Evolutionary conservation across 169 alveolate genomes (phyloP).

Genomic region (Plasmodium gallinaceum): DNA sequence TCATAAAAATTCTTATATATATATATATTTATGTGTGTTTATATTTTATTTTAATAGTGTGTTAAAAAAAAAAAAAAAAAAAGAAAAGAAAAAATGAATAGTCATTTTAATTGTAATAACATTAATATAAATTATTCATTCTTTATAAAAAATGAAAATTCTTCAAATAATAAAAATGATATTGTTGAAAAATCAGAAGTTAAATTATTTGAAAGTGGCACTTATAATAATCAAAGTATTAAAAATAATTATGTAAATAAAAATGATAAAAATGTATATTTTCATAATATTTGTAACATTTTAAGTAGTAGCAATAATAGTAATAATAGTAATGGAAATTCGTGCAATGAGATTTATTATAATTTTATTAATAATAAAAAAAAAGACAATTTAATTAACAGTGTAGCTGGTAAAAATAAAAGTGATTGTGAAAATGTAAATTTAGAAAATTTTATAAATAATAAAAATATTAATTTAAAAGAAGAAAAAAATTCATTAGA

Average conservation of each 20-base stretch:
- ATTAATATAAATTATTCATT: conserved; percentile 25
- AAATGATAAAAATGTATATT: background rate
- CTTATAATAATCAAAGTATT: background rate
- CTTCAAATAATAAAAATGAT: background rate
- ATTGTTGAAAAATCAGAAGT: background rate
- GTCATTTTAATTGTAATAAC: conserved; percentile 12
- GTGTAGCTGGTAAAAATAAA: background rate
- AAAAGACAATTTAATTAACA: background rate
- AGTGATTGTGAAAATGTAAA: background rate
- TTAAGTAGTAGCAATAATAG: background rate
- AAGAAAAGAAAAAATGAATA: conserved; percentile 29
- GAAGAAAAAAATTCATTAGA: background rate
- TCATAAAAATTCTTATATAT: background rate
- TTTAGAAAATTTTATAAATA: background rate
- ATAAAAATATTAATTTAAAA: background rate
- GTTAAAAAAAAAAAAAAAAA: background rate
- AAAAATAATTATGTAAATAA: conserved; percentile 6
- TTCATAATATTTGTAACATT: background rate
- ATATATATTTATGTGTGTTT: conserved; percentile 5
- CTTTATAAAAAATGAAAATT: conserved; percentile 16
- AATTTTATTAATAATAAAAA: background rate
- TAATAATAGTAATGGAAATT: background rate
- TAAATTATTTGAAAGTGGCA: background rate
- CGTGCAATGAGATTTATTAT: background rate
- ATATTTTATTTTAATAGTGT: background rate